Evolutionary conservation across 2,329 filamentous ascomycete genomes (phyloP), one percentile per base, ranked within the genome.

Genomic region (Fusarium bulbicola): DNA sequence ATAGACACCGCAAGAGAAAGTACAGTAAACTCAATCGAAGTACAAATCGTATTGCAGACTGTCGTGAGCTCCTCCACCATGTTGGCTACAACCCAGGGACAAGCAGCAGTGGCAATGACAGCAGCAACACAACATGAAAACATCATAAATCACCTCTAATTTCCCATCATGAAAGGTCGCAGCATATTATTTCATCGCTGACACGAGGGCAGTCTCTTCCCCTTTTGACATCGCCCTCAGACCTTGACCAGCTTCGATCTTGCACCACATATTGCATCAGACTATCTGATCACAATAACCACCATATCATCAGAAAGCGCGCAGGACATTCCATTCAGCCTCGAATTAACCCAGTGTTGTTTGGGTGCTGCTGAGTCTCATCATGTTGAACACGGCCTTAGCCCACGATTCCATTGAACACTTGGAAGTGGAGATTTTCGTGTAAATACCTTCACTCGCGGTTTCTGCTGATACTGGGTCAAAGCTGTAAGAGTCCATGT

Each of bases 271-370:
- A n/a, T n/a, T n/a, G n/a, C n/a, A 28, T 37, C 3, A 21, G 5
- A 7, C 7, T n/a, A n/a, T n/a, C n/a, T 37, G 49, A 6, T 3
- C 10, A 3, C 5, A 26, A 8, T 12, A 6, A 16, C 2, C 1
- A 3, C 1, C 5, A 21, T 8, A 2, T 14, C 12, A 21, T 9
- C 9, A 16, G 7, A 15, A 7, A 5, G 18, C 14, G 18, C 20
- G 3, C 7, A 8, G 4, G 3, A 0, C 1, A 5, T 28, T 21
- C 2, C 2, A 18, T n/a, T n/a, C n/a, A n/a, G 4, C 20, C 3
- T 13, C 5, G 1, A 4, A 18, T 18, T 28, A 6, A 14, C 7
- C 2, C 24, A 8, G 24, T 9, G 9, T 21, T 53, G 3, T 14
- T 4, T 26, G 14, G 4, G 1, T 10, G 16, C 50, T n/a, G 18